Percentiles rank a stretch among this genome's conserved stretches.
phyloP scores from a whole-genome alignment of 2,329 filamentous ascomycete genomes.

The Cercospora zeae-maydis region DNA sequence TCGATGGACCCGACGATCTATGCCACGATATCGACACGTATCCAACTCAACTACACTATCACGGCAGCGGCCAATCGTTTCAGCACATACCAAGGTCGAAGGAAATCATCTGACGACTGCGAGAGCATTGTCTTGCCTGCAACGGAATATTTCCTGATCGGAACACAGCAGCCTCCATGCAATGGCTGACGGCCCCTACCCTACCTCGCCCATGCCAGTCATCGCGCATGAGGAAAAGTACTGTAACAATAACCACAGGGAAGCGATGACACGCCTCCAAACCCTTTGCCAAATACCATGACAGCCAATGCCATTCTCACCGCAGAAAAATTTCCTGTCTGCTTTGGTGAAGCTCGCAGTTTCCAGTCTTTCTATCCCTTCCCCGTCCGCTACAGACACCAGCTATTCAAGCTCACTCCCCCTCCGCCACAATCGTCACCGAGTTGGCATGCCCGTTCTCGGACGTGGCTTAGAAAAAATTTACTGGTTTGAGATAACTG shows the following conservation, averaged over 20 bases:
- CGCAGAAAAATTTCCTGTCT: conserved; percentile 1
- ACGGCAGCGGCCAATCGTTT: not conserved
- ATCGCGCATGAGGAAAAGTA: not conserved
- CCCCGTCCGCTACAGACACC: not conserved
- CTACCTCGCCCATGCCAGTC: not conserved
- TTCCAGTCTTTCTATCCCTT: conserved; percentile 1
- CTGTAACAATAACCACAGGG: not conserved
- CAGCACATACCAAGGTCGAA: not conserved
- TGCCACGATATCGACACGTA: conserved; percentile 1
- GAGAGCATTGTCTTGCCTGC: not conserved
- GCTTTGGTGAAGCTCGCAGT: conserved; percentile 16
- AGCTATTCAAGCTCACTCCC: conserved; percentile 1
- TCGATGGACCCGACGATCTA: conserved; percentile 65
- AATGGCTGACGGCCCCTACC: conserved; percentile 11
- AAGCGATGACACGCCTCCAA: not conserved
- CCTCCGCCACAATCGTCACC: conserved; percentile 1
- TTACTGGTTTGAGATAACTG: too few species aligned
- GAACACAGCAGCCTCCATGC: conserved; percentile 3
- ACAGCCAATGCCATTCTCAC: conserved; percentile 7
- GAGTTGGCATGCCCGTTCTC: too few species aligned
- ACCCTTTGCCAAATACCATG: not conserved
- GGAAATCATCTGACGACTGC: conserved; percentile 7
- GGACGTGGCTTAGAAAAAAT: too few species aligned
- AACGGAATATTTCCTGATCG: not conserved
- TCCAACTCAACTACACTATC: conserved; percentile 1